Percentiles rank a stretch among this genome's conserved stretches.
Conservation (phyloP, 257 asterid species). For the Solanum sejunctum region DNA sequence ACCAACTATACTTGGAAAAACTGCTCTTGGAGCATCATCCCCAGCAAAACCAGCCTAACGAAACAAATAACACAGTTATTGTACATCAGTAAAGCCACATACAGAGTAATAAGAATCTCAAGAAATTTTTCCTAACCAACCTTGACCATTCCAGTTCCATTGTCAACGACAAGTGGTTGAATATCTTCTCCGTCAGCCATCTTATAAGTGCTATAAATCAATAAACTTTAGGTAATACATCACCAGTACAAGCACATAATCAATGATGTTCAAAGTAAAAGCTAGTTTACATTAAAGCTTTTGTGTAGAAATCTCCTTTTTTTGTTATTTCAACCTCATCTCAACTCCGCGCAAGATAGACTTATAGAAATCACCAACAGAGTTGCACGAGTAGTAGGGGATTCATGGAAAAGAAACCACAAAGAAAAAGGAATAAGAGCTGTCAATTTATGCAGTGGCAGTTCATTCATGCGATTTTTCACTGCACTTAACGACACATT, state of each 20-base stretch:
- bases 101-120: not conserved
- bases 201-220: not conserved
- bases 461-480: not conserved
- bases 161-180: conserved; percentile 6
- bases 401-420: not conserved
- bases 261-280: not conserved
- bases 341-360: not conserved
- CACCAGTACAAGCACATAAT: not conserved
- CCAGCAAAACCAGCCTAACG: conserved; percentile 9
- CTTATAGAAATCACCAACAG: not conserved
- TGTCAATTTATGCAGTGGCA: not conserved
- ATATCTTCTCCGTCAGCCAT: conserved; percentile 15
- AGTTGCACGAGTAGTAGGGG: not conserved
- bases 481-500: not conserved
- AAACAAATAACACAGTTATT: not conserved
- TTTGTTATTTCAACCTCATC: not conserved
- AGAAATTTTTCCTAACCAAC: not conserved
- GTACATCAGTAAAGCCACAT: not conserved
- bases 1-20: conserved; percentile 7
- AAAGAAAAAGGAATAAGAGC: not conserved
- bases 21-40: conserved; percentile 9
- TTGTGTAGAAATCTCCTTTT: not conserved
- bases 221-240: not conserved
- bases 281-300: not conserved
- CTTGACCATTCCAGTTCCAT: conserved; percentile 12